Conservation (phyloP, 2,329 filamentous ascomycete genomes). For the Clonostachys chloroleuca region DNA sequence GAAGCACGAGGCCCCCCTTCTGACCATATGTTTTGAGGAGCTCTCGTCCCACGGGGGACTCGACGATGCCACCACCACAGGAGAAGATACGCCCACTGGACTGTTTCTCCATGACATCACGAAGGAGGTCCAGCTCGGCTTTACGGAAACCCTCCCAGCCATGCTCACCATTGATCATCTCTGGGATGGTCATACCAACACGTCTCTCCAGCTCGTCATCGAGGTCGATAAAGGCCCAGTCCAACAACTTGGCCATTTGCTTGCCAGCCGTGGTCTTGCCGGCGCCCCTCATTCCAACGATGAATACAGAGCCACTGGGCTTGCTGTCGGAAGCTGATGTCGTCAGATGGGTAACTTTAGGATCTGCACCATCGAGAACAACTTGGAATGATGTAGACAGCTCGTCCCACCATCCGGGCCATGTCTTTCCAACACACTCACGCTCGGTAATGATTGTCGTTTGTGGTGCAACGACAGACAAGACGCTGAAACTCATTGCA, state of each 20-base stretch:
- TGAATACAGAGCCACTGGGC: conserved; percentile 68
- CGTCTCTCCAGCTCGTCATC: conserved; percentile 80
- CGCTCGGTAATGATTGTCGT: conserved; percentile 80
- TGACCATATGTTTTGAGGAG: conserved; percentile 70
- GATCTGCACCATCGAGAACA: conserved; percentile 70
- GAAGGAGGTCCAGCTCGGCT: conserved; percentile 71
- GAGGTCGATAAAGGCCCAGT: conserved; percentile 77
- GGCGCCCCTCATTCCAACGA: conserved; percentile 96
- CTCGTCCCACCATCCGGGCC: conserved; percentile 98
- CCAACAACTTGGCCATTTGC: conserved; percentile 75
- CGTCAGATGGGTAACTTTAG: conserved; percentile 12
- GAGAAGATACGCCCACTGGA: conserved; percentile 79
- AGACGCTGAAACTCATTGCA: conserved; percentile 96
- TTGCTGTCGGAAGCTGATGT: conserved; percentile 15
- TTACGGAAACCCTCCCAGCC: conserved; percentile 89
- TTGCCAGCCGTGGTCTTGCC: conserved; percentile 92
- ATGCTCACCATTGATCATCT: conserved; percentile 66
- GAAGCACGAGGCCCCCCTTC: conserved; percentile 76
- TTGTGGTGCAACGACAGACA: conserved; percentile 67
- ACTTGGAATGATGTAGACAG: conserved; percentile 75
- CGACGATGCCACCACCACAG: conserved; percentile 90
- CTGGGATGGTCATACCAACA: conserved; percentile 72
- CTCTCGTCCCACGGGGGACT: conserved; percentile 74
- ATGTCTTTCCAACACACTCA: conserved; percentile 94
- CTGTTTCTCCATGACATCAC: conserved; percentile 69